These are phyloP conservation scores for Yamadazyma kitorensis DNA, from an alignment of 805 yeast genomes.

Conservation along the genomic window DNA sequence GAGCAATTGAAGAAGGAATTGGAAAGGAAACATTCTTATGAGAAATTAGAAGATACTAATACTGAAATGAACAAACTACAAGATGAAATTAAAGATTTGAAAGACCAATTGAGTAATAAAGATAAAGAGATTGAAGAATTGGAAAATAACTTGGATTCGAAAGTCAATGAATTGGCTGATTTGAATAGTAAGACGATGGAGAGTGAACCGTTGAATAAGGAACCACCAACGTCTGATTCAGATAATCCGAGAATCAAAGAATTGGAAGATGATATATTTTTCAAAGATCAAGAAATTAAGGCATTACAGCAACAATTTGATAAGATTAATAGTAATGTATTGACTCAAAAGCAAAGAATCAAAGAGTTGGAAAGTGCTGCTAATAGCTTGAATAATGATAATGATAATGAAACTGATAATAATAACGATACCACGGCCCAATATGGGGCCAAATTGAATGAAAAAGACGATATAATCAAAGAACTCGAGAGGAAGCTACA, in stretches of 20 bases:
- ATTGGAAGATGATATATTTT: slow-evolving; percentile 10
- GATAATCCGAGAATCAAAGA: slow-evolving; percentile 6
- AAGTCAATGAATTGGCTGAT: slow-evolving; percentile 3
- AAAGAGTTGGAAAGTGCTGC: slow-evolving; percentile 7
- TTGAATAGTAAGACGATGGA: neutral
- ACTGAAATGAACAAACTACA: slow-evolving; percentile 10
- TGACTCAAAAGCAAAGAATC: slow-evolving; percentile 11
- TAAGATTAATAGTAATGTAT: slow-evolving; percentile 8
- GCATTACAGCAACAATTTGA: slow-evolving; percentile 15
- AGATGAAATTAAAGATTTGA: slow-evolving; percentile 15
- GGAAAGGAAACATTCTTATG: slow-evolving; percentile 12
- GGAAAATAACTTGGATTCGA: slow-evolving; percentile 6
- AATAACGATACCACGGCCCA: neutral
- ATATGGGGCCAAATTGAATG: neutral
- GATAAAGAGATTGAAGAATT: slow-evolving; percentile 7
- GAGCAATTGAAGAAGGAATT: slow-evolving; percentile 8
- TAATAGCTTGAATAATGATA: neutral
- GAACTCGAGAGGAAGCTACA: slow-evolving; percentile 12
- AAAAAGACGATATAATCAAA: slow-evolving; percentile 8
- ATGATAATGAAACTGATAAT: neutral
- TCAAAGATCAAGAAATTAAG: slow-evolving; percentile 15
- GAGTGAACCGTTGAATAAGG: neutral
- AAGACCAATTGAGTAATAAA: slow-evolving; percentile 12
- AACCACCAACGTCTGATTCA: neutral
- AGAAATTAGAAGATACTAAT: slow-evolving; percentile 13